Conservation (phyloP, 2,329 filamentous ascomycete species). For the Neonectria neomacrospora region DNA sequence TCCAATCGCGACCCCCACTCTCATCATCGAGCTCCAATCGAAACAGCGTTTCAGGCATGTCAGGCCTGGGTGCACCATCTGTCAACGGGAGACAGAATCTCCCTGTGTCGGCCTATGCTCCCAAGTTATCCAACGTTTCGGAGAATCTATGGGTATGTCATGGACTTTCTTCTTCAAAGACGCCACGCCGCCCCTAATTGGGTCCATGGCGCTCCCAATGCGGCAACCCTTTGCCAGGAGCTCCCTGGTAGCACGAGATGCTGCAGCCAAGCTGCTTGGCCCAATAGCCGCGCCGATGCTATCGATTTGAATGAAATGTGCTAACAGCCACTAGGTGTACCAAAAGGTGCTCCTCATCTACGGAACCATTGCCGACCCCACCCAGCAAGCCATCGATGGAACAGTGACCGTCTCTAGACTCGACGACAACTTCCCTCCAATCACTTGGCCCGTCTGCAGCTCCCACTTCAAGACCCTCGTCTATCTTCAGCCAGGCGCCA, state of each 20-base stretch:
- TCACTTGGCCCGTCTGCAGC: conserved; percentile 86
- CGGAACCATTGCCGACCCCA: conserved; percentile 81
- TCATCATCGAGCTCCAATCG: conserved; percentile 61
- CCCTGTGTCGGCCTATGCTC: conserved; percentile 82
- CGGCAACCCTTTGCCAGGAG: conserved; percentile 29
- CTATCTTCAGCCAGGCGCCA: conserved; percentile 91
- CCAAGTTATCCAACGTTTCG: conserved; percentile 79
- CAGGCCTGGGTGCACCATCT: conserved; percentile 67
- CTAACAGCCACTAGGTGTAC: conserved; percentile 72
- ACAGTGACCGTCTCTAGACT: conserved; percentile 81
- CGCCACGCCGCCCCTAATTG: conserved; percentile 21
- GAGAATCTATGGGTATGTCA: conserved; percentile 85
- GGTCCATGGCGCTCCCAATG: conserved; percentile 22
- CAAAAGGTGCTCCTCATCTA: conserved; percentile 88
- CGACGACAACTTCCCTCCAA: conserved; percentile 86
- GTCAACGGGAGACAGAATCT: conserved; percentile 65
- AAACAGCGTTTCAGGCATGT: conserved; percentile 72
- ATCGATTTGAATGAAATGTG: conserved; percentile 23
- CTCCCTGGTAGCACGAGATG: conserved; percentile 18
- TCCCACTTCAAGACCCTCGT: conserved; percentile 93
- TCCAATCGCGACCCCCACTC: conserved; percentile 51
- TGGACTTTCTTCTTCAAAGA: conserved; percentile 31
- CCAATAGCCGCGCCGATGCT: neutral
- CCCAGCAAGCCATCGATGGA: conserved; percentile 78
- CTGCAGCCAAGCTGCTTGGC: conserved; percentile 27